Evolutionary conservation across 1,284 basidiomycete species (phyloP).

Genomic region (Austroboletus olivaceoglutinosus): DNA sequence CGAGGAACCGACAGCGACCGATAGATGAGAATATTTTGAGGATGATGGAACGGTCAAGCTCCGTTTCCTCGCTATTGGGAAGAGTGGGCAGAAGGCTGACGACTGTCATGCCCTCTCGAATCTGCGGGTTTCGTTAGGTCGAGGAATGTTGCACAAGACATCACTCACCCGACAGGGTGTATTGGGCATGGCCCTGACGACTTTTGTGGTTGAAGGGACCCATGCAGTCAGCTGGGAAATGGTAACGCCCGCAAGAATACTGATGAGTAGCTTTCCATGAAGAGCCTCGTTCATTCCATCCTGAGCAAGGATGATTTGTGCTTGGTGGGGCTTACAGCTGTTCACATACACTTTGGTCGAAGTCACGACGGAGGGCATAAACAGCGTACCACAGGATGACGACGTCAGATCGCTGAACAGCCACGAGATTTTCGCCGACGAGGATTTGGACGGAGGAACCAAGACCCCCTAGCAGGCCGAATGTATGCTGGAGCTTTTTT

Average conservation of each 20-base stretch:
- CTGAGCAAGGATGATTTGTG: conserved; percentile 71
- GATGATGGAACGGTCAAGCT: conserved; percentile 73
- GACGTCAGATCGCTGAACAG: conserved; percentile 78
- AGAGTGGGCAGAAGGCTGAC: conserved; percentile 68
- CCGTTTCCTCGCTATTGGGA: conserved; percentile 42
- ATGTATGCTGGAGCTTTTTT: conserved; percentile 64
- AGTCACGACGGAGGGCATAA: background rate
- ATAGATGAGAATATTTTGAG: conserved; percentile 94
- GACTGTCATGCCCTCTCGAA: conserved; percentile 96
- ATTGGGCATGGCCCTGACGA: conserved; percentile 98
- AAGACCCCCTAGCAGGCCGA: conserved; percentile 55
- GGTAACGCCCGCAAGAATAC: conserved; percentile 94
- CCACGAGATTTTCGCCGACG: conserved; percentile 68
- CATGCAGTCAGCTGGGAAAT: conserved; percentile 77
- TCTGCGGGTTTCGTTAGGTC: conserved; percentile 47
- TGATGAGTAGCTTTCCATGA: conserved; percentile 88
- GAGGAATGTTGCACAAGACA: background rate
- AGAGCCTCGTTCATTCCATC: conserved; percentile 86
- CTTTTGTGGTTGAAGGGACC: conserved; percentile 76
- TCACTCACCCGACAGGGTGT: conserved; percentile 87
- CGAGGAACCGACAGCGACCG: conserved; percentile 89
- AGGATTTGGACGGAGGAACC: conserved; percentile 70
- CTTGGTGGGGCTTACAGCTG: conserved; percentile 94
- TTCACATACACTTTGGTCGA: conserved; percentile 1
- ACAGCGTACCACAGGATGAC: conserved; percentile 77